phyloP scores from a whole-genome alignment of 1,284 basidiomycete species.

The Rhodotorula sp. region DNA sequence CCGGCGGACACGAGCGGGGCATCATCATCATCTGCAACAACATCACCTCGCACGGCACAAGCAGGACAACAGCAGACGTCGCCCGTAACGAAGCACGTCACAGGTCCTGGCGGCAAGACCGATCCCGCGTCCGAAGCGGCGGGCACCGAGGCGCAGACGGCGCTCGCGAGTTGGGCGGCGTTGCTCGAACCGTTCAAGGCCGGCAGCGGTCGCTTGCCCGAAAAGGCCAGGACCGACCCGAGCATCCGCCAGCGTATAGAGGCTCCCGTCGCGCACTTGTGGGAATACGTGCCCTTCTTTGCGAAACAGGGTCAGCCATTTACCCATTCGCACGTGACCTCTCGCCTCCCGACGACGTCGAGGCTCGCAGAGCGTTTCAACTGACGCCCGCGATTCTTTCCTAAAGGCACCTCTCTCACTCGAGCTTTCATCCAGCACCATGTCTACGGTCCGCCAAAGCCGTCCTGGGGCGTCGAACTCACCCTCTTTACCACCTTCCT shows the following conservation, averaged over 20 bases:
- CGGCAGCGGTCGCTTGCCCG: constrained; percentile 14
- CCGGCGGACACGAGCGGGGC: not conserved
- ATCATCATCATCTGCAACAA: not conserved
- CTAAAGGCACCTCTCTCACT: constrained; percentile 64
- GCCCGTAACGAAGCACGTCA: not conserved
- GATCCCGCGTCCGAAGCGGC: not conserved
- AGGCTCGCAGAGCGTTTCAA: too few species aligned
- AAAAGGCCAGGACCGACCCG: constrained; percentile 33
- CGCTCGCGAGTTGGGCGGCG: constrained; percentile 25
- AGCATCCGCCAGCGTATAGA: constrained; percentile 27
- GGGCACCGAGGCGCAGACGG: constrained; percentile 6
- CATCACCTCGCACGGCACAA: not conserved
- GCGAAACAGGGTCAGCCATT: constrained; percentile 40
- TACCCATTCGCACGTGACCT: constrained; percentile 3
- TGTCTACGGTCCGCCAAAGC: constrained; percentile 74
- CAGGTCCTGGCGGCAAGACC: constrained; percentile 6
- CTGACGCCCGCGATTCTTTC: too few species aligned
- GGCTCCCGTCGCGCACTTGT: constrained; percentile 33
- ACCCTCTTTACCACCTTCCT: constrained; percentile 65
- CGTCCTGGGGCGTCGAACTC: constrained; percentile 78
- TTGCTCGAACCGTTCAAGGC: constrained; percentile 34
- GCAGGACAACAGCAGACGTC: not conserved
- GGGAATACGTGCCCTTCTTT: constrained; percentile 43
- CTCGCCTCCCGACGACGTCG: too few species aligned
- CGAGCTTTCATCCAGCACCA: constrained; percentile 68